A percentile compares a stretch with the other conserved stretches of the same genome.
These are phyloP conservation scores for Pseudopyricularia cyperi DNA, from an alignment of 2,329 filamentous ascomycete species.

Conservation along the genomic window DNA sequence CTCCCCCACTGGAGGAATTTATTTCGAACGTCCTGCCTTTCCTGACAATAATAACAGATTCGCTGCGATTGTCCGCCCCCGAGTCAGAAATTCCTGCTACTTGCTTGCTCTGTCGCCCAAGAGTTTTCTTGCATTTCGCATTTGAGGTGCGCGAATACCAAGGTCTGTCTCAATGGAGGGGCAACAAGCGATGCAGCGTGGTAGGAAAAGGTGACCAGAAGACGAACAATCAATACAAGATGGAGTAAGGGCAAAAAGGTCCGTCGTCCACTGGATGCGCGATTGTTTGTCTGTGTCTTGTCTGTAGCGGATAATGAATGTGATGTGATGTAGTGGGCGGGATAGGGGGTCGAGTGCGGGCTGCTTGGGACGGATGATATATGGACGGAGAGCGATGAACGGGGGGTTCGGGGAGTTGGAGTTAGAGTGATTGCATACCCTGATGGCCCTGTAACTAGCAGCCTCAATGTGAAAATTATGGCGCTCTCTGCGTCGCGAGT, in stretches of 20 bases:
- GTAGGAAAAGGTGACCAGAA: neutral
- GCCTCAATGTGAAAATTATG: neutral
- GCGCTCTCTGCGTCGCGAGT: neutral
- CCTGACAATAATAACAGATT: neutral
- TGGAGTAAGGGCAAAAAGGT: neutral
- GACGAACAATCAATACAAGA: neutral
- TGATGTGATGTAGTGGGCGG: too few relatives aligned
- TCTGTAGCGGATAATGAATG: too few relatives aligned
- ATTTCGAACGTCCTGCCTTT: neutral
- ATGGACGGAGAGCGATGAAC: too few relatives aligned
- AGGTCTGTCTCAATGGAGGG: neutral
- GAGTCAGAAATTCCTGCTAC: neutral
- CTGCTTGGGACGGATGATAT: neutral
- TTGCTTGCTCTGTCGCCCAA: neutral
- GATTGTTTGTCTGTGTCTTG: neutral
- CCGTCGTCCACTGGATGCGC: neutral
- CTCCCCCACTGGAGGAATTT: conserved; percentile 3
- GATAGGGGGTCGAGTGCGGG: neutral
- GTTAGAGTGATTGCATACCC: neutral
- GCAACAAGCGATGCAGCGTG: neutral
- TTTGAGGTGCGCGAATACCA: neutral
- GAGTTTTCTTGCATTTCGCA: neutral
- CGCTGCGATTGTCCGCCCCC: neutral
- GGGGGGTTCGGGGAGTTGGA: neutral
- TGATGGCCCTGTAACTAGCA: neutral